Conservation (phyloP, 176 grass and related monocot species). For the Hordeum vulgare region DNA sequence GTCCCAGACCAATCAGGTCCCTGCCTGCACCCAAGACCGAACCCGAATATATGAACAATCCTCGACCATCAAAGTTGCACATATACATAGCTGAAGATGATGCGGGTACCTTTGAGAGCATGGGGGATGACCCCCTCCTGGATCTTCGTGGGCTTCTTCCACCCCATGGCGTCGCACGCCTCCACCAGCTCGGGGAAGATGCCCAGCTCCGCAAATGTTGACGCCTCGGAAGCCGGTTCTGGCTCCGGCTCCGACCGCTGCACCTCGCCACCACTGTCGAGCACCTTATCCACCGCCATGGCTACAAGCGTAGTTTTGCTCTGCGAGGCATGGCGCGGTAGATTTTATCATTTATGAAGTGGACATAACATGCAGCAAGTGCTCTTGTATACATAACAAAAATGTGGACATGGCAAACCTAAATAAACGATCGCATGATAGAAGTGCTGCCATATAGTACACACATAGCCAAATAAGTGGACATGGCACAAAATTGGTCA, state of each 20-base stretch:
- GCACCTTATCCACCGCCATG: constrained; percentile 15
- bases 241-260: not conserved
- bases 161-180: constrained; percentile 50
- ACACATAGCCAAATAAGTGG: not conserved
- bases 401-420: not conserved
- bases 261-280: not conserved
- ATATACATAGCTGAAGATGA: not conserved
- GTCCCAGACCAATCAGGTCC: constrained; percentile 76
- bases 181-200: constrained; percentile 39
- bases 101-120: constrained; percentile 41
- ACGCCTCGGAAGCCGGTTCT: not conserved
- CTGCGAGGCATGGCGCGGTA: not conserved
- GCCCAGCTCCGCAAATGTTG: constrained; percentile 49
- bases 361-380: not conserved
- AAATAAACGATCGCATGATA: not conserved
- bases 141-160: constrained; percentile 45
- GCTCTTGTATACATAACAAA: not conserved
- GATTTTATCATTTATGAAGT: not conserved
- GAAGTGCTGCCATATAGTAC: not conserved
- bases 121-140: constrained; percentile 41
- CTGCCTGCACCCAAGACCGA: constrained; percentile 31
- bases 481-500: not conserved
- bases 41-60: not conserved
- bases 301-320: not conserved
- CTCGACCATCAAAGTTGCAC: too few species aligned